phyloP scores from a whole-genome alignment of 306 rosid genomes.

The Castanea sativa region DNA sequence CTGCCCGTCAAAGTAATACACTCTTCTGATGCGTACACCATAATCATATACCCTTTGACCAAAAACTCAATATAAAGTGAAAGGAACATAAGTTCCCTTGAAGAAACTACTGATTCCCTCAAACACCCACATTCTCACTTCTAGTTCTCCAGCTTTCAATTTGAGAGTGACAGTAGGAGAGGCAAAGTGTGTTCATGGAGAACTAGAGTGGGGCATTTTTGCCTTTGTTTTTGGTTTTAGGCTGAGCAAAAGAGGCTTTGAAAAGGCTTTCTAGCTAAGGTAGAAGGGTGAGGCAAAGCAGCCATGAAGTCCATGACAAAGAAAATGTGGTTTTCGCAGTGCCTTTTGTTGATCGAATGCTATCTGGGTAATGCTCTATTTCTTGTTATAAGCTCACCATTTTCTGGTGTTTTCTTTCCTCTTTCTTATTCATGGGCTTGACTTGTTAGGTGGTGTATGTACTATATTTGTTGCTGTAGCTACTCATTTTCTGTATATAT shows the following conservation, averaged over 20 bases:
- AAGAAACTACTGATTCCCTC: slow-evolving; percentile 73
- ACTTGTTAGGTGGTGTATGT: neutral
- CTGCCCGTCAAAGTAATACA: slow-evolving; percentile 42
- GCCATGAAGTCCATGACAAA: slow-evolving; percentile 29
- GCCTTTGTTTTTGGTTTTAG: neutral
- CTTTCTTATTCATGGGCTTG: neutral
- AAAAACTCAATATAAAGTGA: slow-evolving; percentile 15
- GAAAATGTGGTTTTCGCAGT: slow-evolving; percentile 42
- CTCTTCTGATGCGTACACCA: slow-evolving; percentile 51
- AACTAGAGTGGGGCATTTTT: neutral
- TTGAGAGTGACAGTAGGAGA: neutral
- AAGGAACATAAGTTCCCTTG: slow-evolving; percentile 38
- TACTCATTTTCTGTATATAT: neutral
- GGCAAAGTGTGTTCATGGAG: neutral
- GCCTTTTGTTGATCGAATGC: slow-evolving; percentile 42
- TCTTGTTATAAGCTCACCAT: neutral
- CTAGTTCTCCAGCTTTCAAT: neutral
- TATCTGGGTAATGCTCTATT: slow-evolving; percentile 55
- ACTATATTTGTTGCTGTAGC: neutral
- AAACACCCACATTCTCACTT: slow-evolving; percentile 9
- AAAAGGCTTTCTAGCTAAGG: neutral
- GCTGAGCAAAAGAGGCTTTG: neutral
- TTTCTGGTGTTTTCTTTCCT: neutral
- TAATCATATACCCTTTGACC: slow-evolving; percentile 24
- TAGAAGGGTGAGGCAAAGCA: neutral